Percentiles rank a stretch among this genome's conserved stretches.
Evolutionary conservation across 768 basidiomycete species (phyloP).

Genomic region (Tulasnella sp.): DNA sequence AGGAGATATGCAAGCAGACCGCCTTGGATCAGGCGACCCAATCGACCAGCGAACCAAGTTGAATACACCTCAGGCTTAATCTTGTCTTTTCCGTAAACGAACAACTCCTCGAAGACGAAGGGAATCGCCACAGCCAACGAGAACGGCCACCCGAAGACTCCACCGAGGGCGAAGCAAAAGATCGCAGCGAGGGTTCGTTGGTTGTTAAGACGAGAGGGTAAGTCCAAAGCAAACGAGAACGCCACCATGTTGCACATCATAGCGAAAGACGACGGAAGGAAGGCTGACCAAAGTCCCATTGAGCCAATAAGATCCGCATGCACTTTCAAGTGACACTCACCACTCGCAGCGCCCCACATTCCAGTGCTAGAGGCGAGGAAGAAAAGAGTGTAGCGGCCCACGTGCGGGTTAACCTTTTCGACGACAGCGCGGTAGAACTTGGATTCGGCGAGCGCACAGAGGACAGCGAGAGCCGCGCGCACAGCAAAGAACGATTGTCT

Average conservation of each 20-base stretch:
- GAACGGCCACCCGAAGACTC: constrained; percentile 95
- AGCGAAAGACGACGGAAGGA: constrained; percentile 90
- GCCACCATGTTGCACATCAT: constrained; percentile 84
- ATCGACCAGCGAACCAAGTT: constrained; percentile 52
- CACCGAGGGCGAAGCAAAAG: constrained; percentile 63
- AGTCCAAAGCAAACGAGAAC: constrained; percentile 52
- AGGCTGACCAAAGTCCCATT: constrained; percentile 39
- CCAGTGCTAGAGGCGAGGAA: constrained; percentile 76
- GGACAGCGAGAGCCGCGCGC: constrained; percentile 61
- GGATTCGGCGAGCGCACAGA: constrained; percentile 68
- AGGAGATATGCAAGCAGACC: constrained; percentile 48
- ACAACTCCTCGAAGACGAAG: constrained; percentile 82
- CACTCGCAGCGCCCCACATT: constrained; percentile 86
- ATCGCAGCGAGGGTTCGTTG: constrained; percentile 55
- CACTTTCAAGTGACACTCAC: constrained; percentile 32
- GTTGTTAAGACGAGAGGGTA: constrained; percentile 41
- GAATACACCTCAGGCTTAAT: constrained; percentile 35
- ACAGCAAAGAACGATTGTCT: constrained; percentile 82
- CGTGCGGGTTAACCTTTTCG: constrained; percentile 73
- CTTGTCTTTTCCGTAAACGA: constrained; percentile 58
- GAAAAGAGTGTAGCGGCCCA: constrained; percentile 90
- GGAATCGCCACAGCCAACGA: constrained; percentile 78
- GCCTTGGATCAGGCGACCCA: constrained; percentile 42
- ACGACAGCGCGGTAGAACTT: constrained; percentile 71
- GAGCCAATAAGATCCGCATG: not conserved